Percentiles rank a stretch among this genome's conserved stretches.
Conservation (phyloP, 306 rosid genomes). For the Rubus parviflorus region DNA sequence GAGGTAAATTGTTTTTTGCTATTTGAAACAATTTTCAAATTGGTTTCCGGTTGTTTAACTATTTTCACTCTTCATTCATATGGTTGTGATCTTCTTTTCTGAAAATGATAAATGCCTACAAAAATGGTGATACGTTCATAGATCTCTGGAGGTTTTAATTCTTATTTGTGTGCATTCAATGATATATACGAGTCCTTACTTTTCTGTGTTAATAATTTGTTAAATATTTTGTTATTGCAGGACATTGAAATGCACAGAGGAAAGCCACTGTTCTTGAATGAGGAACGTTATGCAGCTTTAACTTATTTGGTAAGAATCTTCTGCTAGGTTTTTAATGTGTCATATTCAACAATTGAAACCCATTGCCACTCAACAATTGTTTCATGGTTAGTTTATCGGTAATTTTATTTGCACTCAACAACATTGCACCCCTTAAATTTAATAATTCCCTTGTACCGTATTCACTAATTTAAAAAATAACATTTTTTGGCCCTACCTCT, state of each 20-base stretch:
- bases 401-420: neutral
- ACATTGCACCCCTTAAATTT: neutral
- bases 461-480: neutral
- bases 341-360: neutral
- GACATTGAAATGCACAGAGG: slow-evolving; percentile 83
- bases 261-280: slow-evolving; percentile 83
- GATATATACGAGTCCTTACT: neutral
- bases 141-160: neutral
- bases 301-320: slow-evolving; percentile 65
- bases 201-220: neutral
- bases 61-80: neutral
- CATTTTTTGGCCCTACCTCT: neutral
- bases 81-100: neutral
- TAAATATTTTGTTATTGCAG: slow-evolving; percentile 39
- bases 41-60: neutral
- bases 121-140: neutral
- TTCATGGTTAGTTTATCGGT: neutral
- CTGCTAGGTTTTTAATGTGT: neutral
- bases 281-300: slow-evolving; percentile 91
- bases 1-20: slow-evolving; percentile 53
- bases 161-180: neutral
- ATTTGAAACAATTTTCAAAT: neutral
- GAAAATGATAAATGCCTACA: neutral
- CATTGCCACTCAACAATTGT: neutral
- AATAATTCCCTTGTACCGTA: neutral